A percentile compares a stretch with the other conserved stretches of the same genome.
phyloP scores from a whole-genome alignment of 192 early-diverging fungal species.

The Hyaloraphidium curvatum region DNA sequence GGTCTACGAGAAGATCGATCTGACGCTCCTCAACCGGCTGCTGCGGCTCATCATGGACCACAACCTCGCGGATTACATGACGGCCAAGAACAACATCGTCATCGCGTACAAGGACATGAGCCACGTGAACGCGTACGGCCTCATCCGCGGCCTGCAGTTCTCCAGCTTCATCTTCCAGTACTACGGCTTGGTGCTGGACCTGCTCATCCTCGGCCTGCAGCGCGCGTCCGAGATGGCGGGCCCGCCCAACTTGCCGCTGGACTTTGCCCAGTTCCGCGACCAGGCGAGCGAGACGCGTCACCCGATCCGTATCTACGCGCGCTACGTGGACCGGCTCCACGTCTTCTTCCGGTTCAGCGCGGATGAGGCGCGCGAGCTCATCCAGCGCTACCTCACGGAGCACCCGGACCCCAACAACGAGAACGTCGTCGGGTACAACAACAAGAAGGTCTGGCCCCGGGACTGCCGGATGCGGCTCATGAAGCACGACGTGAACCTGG shows the following conservation, averaged over 20 bases:
- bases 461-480: constrained; percentile 98
- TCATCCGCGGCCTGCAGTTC: constrained; percentile 95
- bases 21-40: constrained; percentile 83
- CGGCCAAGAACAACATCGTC: constrained; percentile 97
- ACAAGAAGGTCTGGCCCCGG: constrained; percentile 97
- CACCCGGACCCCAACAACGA: constrained; percentile 98
- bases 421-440: constrained; percentile 95
- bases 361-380: constrained; percentile 83
- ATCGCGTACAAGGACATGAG: constrained; percentile 99
- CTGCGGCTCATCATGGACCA: constrained; percentile 92
- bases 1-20: constrained; percentile 92
- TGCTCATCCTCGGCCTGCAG: constrained; percentile 81
- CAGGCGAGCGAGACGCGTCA: constrained; percentile 80
- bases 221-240: constrained; percentile 95
- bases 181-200: constrained; percentile 91
- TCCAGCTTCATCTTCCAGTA: constrained; percentile 96
- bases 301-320: constrained; percentile 87
- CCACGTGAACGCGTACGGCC: constrained; percentile 91
- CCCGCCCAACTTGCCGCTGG: constrained; percentile 75
- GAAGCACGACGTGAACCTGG: constrained; percentile 96
- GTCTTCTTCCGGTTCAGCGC: constrained; percentile 86
- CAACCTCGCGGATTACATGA: constrained; percentile 99
- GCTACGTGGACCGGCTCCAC: constrained; percentile 85
- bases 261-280: constrained; percentile 92
- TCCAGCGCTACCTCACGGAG: constrained; percentile 92